phyloP scores from a whole-genome alignment of 352 stramenopile genomes.

The Plasmopara halstedii region DNA sequence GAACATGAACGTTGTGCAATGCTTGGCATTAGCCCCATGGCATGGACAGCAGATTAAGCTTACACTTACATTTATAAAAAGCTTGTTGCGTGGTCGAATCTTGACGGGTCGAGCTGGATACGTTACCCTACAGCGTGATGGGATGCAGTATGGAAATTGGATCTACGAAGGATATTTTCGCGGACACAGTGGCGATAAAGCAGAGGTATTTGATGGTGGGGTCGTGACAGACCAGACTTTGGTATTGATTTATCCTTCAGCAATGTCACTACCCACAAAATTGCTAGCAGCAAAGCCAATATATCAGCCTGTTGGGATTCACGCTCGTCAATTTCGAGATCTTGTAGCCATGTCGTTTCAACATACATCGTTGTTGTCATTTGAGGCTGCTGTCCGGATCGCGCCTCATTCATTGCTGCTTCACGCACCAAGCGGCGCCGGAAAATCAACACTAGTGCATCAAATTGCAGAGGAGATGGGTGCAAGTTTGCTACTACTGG shows the following conservation, averaged over 20 bases:
- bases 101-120: slow-evolving; percentile 18
- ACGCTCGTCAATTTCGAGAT: slow-evolving; percentile 32
- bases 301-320: slow-evolving; percentile 29
- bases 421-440: slow-evolving; percentile 53
- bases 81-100: slow-evolving; percentile 38
- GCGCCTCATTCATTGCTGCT: slow-evolving; percentile 45
- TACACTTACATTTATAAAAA: slow-evolving; percentile 44
- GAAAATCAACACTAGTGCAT: slow-evolving; percentile 63
- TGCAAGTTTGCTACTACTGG: slow-evolving; percentile 57
- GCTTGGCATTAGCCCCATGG: slow-evolving; percentile 37
- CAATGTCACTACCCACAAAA: slow-evolving; percentile 5
- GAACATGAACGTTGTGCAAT: slow-evolving; percentile 35
- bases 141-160: slow-evolving; percentile 56
- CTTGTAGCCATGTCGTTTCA: slow-evolving; percentile 11
- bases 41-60: slow-evolving; percentile 30
- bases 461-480: slow-evolving; percentile 37
- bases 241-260: slow-evolving; percentile 45
- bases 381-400: not conserved
- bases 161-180: slow-evolving; percentile 41
- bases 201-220: slow-evolving; percentile 19
- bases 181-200: slow-evolving; percentile 4
- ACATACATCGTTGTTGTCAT: not conserved
- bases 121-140: slow-evolving; percentile 36
- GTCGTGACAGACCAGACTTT: slow-evolving; percentile 58
- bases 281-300: not conserved